Evolutionary conservation across 176 grass and related monocot species (phyloP).

Genomic region (Elaeis guineensis): DNA sequence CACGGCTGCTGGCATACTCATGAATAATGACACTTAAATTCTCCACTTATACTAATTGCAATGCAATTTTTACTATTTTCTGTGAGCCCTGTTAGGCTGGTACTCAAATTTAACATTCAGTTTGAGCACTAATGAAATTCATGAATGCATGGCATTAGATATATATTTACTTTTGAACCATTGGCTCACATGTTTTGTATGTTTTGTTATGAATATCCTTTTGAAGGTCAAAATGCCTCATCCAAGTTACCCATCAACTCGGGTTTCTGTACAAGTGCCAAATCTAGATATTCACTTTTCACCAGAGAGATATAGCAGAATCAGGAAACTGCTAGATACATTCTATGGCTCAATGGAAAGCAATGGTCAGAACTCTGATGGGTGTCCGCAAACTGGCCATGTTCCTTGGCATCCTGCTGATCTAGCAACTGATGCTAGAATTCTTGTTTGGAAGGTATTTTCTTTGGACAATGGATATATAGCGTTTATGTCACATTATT

Average conservation of each 20-base stretch:
- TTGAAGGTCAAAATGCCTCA: slow-evolving; percentile 93
- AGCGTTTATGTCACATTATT: too few species aligned
- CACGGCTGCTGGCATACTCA: too few species aligned
- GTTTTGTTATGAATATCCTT: slow-evolving; percentile 1
- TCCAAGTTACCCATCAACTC: slow-evolving; percentile 77
- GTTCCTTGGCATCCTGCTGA: slow-evolving; percentile 84
- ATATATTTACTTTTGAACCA: too few species aligned
- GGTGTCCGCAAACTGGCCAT: slow-evolving; percentile 28
- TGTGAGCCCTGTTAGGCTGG: too few species aligned
- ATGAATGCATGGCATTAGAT: too few species aligned
- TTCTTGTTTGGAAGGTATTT: slow-evolving; percentile 92
- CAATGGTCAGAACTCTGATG: slow-evolving; percentile 35
- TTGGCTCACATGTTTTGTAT: neutral
- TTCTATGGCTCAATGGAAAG: slow-evolving; percentile 45
- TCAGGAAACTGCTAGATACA: slow-evolving; percentile 63
- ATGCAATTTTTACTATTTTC: too few species aligned
- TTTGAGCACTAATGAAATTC: too few species aligned
- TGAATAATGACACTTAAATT: too few species aligned
- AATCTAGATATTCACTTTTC: slow-evolving; percentile 91
- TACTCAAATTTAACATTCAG: too few species aligned
- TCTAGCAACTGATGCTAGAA: slow-evolving; percentile 78
- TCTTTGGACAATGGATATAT: neutral
- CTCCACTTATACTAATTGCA: too few species aligned
- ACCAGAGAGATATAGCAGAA: slow-evolving; percentile 74
- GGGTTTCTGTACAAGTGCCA: slow-evolving; percentile 95